Base-by-base conservation (phyloP, 2,329 filamentous ascomycete species). In the Neurospora crassa region DNA sequence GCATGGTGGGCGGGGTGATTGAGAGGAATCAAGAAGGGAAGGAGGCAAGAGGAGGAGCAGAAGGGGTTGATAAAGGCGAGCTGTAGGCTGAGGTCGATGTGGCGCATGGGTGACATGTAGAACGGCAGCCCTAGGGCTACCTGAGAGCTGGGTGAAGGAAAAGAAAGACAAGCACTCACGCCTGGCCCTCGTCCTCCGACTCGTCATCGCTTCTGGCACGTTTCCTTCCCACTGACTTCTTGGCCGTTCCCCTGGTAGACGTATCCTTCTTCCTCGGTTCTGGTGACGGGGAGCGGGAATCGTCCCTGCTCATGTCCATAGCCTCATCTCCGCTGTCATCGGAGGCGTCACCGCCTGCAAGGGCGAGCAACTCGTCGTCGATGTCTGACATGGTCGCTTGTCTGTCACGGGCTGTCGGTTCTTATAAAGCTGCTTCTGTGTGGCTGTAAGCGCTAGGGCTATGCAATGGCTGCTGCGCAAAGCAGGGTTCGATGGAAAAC, bases 331-430 rank as follows among this genome's bases (percentile, higher is more conserved):
- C 88, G 76, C 88, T 88, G 78, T 86, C 88, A 72, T 88, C 88
- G 70, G 84, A 86, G 72, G 85, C 86, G 73, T 88, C 91, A 76
- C 92, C 93, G 77, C 93, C 96, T 70, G 94, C 96, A 75, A 98
- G 90, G 78, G 93, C 94, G 75, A 98, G 91, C 75, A 98, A 90
- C 84, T 97, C 95, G 77, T 95, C 94, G 79, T 98, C 95, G 76
- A 97, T 88, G 79, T 95, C 92, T 71, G 92, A 91, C 94, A 97
- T 97, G 78, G 75, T 86, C 73, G 71, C 40, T 16, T 45, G 20
- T 34, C 37, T 16, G 16, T 68, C 14, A n/a, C 12, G 3, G 53
- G 10, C 53, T 18, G 14, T 37, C 53, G 53, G 53, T 63, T 29
- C 16, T 63, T 37, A 59, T 34, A 63, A 16, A 29, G 24, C 34